Conservation (phyloP, 805 yeast species). For the Wickerhamiella cacticola region DNA sequence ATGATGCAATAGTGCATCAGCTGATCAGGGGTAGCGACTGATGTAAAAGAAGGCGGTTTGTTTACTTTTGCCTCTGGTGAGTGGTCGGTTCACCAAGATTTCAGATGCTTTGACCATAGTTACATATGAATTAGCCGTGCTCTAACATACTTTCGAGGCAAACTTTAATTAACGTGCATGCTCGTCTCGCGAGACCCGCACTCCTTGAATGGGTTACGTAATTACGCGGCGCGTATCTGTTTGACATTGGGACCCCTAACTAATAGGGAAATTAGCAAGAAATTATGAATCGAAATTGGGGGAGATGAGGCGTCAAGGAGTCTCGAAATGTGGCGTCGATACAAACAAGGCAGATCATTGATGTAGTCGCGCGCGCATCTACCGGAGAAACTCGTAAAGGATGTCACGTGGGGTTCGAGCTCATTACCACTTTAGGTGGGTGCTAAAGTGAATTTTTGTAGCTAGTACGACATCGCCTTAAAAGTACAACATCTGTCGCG, state of each 20-base stretch:
- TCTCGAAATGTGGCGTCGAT: neutral
- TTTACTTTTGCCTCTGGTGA: neutral
- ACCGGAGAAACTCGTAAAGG: too few species aligned
- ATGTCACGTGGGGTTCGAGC: conserved; percentile 1
- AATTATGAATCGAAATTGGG: too few species aligned
- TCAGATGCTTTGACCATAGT: neutral
- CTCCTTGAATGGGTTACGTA: neutral
- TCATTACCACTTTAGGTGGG: too few species aligned
- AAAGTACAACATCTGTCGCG: too few species aligned
- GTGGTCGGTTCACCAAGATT: neutral
- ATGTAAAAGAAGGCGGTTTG: neutral
- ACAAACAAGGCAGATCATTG: neutral
- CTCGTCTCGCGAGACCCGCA: neutral
- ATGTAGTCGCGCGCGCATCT: neutral
- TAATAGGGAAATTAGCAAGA: too few species aligned
- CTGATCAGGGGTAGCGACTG: conserved; percentile 1
- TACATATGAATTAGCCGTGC: neutral
- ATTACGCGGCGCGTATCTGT: neutral
- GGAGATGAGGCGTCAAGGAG: conserved; percentile 5
- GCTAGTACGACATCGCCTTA: neutral
- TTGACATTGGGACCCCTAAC: neutral
- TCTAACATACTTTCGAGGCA: neutral
- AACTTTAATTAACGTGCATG: neutral
- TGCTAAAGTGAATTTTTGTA: too few species aligned
- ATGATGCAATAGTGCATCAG: conserved; percentile 3